Conservation (phyloP, 768 basidiomycete species). For the Exidia glandulosa region DNA sequence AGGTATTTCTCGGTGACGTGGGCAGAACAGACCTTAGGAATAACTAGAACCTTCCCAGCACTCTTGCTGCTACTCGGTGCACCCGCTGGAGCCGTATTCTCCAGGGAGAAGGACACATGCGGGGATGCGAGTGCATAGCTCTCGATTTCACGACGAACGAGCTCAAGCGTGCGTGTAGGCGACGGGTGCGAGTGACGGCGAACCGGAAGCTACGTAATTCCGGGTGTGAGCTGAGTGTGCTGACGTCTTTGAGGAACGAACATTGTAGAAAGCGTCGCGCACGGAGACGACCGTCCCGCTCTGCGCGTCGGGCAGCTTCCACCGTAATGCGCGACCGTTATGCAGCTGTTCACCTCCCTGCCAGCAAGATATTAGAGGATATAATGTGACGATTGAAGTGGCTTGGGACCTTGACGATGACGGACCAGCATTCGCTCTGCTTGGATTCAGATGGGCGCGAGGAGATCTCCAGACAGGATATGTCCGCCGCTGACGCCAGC, state of each 20-base stretch:
- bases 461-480: constrained; percentile 72
- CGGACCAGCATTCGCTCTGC: constrained; percentile 49
- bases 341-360: constrained; percentile 62
- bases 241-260: no score
- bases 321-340: constrained; percentile 59
- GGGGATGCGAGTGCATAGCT: constrained; percentile 64
- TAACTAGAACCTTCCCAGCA: constrained; percentile 36
- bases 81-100: constrained; percentile 32
- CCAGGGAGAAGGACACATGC: constrained; percentile 54
- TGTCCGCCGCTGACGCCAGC: constrained; percentile 68
- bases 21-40: constrained; percentile 47
- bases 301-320: constrained; percentile 44
- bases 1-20: neutral
- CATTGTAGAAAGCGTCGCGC: constrained; percentile 86
- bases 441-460: constrained; percentile 47
- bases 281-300: constrained; percentile 75
- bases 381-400: constrained; percentile 1
- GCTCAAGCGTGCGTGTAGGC: constrained; percentile 46
- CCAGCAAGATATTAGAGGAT: no score
- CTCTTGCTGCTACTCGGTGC: constrained; percentile 16
- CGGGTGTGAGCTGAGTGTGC: no score
- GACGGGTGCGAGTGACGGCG: constrained; percentile 62
- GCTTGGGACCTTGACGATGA: constrained; percentile 58
- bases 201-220: constrained; percentile 75
- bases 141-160: constrained; percentile 64